Percentiles rank a stretch among this genome's conserved stretches.
phyloP scores from a whole-genome alignment of 805 yeast species.

The Torulaspora maleeae region DNA sequence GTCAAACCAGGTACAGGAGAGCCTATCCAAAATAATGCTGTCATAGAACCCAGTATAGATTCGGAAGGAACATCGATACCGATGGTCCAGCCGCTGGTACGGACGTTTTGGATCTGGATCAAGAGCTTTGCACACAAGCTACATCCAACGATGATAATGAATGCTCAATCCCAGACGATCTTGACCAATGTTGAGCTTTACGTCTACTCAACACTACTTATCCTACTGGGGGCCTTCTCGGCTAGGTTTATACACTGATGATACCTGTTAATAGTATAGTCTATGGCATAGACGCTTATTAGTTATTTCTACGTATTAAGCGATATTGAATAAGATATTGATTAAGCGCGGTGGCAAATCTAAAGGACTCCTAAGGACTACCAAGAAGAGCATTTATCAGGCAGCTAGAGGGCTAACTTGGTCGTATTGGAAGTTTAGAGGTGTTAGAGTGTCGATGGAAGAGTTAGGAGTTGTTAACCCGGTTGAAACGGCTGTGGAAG shows the following conservation, averaged over 20 bases:
- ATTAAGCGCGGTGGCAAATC: slow-evolving; percentile 7
- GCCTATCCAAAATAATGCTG: not conserved
- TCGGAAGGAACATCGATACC: not conserved
- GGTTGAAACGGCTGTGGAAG: slow-evolving; percentile 33
- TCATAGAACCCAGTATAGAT: not conserved
- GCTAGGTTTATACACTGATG: not conserved
- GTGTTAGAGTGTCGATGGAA: slow-evolving; percentile 43
- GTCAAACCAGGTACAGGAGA: not conserved
- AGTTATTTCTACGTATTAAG: not conserved
- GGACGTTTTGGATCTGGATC: slow-evolving; percentile 4
- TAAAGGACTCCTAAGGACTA: not conserved
- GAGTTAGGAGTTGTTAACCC: slow-evolving; percentile 51
- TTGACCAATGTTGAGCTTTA: slow-evolving; percentile 16
- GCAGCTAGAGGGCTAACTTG: not conserved
- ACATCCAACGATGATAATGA: slow-evolving; percentile 2
- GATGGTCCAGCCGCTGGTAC: not conserved
- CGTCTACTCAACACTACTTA: slow-evolving; percentile 14
- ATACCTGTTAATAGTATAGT: not conserved
- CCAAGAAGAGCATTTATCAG: not conserved
- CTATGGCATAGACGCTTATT: not conserved
- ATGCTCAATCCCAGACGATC: slow-evolving; percentile 13
- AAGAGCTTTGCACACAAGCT: slow-evolving; percentile 3
- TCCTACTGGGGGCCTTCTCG: slow-evolving; percentile 6
- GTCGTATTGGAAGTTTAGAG: not conserved
- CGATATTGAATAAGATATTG: not conserved